Conservation (phyloP, 129 eudicot species). For the Saussurea involucrata region DNA sequence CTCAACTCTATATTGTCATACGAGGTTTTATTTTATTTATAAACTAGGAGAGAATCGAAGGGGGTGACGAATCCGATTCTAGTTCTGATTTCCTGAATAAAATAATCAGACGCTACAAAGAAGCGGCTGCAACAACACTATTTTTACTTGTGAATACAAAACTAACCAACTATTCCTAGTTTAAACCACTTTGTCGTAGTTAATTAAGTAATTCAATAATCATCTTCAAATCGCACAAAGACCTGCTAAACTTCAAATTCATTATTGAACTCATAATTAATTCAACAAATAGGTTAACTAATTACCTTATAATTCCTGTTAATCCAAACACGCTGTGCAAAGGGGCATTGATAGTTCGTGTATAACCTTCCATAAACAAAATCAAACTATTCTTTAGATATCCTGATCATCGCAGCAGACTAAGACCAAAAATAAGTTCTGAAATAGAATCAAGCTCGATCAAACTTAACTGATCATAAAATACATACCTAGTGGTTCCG, state of each 20-base stretch:
- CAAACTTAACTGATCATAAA: neutral
- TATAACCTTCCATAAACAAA: slow-evolving; percentile 53
- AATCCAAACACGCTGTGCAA: slow-evolving; percentile 78
- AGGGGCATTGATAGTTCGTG: slow-evolving; percentile 53
- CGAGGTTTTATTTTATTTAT: neutral
- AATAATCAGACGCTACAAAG: neutral
- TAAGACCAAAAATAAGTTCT: neutral
- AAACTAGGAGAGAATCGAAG: neutral
- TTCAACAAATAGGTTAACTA: neutral
- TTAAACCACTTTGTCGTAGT: neutral
- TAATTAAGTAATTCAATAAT: neutral
- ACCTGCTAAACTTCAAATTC: slow-evolving; percentile 2
- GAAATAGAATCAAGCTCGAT: neutral
- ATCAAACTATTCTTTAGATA: neutral
- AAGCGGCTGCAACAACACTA: neutral
- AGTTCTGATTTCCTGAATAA: neutral
- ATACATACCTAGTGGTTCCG: slow-evolving; percentile 57
- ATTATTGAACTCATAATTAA: neutral
- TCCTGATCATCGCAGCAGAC: neutral
- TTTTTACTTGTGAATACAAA: neutral
- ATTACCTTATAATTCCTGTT: slow-evolving; percentile 75
- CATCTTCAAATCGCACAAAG: neutral
- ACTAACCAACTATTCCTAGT: neutral
- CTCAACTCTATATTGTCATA: neutral
- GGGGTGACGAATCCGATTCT: neutral